These are phyloP conservation scores for Phytophthora hybrid DNA, from an alignment of 352 stramenopile genomes.

Conservation along the genomic window DNA sequence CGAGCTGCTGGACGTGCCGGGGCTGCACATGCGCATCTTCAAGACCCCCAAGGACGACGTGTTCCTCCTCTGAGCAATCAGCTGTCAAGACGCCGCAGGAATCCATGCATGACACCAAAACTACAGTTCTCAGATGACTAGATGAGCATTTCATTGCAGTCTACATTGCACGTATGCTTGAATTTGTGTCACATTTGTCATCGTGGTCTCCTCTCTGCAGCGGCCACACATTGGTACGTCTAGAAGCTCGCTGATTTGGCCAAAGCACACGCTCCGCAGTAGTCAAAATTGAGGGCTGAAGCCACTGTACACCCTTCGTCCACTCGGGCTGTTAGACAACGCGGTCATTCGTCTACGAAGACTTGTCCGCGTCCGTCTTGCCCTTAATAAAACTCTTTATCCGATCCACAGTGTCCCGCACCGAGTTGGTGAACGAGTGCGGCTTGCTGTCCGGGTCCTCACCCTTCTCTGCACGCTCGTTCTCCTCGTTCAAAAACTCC, in stretches of 20 bases:
- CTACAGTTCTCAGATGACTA: slow-evolving; percentile 13
- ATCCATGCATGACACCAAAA: not conserved
- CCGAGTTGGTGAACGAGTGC: slow-evolving; percentile 82
- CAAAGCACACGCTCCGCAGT: slow-evolving; percentile 25
- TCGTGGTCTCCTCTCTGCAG: slow-evolving; percentile 14
- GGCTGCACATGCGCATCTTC: slow-evolving; percentile 86
- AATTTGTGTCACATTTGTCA: slow-evolving; percentile 25
- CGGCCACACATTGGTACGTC: slow-evolving; percentile 28
- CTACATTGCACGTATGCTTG: slow-evolving; percentile 29
- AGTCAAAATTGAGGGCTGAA: slow-evolving; percentile 31
- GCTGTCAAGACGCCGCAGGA: not conserved
- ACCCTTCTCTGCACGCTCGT: slow-evolving; percentile 70
- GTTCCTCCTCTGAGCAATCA: slow-evolving; percentile 70
- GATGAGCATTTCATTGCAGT: slow-evolving; percentile 30
- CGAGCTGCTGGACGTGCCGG: slow-evolving; percentile 83
- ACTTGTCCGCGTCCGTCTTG: slow-evolving; percentile 44
- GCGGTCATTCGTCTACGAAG: slow-evolving; percentile 28
- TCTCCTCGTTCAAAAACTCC: slow-evolving; percentile 94
- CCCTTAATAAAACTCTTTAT: slow-evolving; percentile 92
- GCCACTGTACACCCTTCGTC: slow-evolving; percentile 23
- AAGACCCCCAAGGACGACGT: slow-evolving; percentile 82
- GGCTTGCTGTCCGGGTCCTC: slow-evolving; percentile 81
- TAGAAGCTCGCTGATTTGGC: slow-evolving; percentile 28
- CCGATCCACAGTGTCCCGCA: slow-evolving; percentile 84
- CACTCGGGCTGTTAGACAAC: slow-evolving; percentile 8